Base-by-base conservation (phyloP, 2,329 filamentous ascomycete genomes). In the Fusarium temperatum region DNA sequence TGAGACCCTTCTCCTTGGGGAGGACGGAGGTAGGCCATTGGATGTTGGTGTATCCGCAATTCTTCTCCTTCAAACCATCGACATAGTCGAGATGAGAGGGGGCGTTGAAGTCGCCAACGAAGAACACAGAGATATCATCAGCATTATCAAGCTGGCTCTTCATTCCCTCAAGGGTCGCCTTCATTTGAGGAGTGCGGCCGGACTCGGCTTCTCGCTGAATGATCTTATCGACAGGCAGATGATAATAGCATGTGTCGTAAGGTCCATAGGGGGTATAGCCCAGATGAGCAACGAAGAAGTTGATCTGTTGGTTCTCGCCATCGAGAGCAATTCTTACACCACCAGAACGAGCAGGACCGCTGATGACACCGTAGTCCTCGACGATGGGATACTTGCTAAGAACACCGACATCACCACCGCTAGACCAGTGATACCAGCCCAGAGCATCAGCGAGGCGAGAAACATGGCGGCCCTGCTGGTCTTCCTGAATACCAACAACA, bases 11-110 rank as follows among this genome's bases (percentile, higher is more conserved):
- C 18, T 83, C 76, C 17, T 75, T 66, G 12, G 83, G 81, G 11
- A 80, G 71, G 6, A 75, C 70, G 0, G 84, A 85, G 1, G 82
- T 83, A 6, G 84, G 84, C 84, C 84, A 85, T 14, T 73, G 73
- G 8, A 84, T 73, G 44, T 75, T 65, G 9, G 72, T 77, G 48
- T 79, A 79, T 15, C 81, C 82, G 62, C 84, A 85, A 75, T 85
- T 80, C 66, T 78, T 78, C 9, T 80, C 72, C 35, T 75, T 75
- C 4, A 78, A 73, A 10, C 73, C 78, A 10, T 83, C 79, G 8
- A 79, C 81, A 77, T 80, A 85, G 77, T 85, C 84, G 5, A 85
- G 78, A 51, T 85, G 84, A 24, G 84, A 85, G 0, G 84, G 84
- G 2, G 84, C 83, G 70, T 85, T 85, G 66, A 85, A 83, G 72